Percentiles rank a stretch among this genome's conserved stretches.
phyloP scores from a whole-genome alignment of 208 protist species.

The Plasmodiophora brassicae region DNA sequence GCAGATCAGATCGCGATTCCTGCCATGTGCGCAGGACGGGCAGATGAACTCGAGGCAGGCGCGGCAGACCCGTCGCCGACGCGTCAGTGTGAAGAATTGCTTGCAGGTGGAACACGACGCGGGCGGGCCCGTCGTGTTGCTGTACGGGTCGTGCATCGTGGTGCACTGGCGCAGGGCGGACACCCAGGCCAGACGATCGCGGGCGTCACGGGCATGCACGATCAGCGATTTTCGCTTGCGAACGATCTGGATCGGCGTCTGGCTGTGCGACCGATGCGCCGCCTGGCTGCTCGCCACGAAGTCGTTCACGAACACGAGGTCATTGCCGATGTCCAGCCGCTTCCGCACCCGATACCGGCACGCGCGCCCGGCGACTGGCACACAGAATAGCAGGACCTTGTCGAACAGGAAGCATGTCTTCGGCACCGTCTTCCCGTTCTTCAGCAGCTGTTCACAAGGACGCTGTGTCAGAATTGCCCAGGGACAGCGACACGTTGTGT shows the following conservation, averaged over 20 bases:
- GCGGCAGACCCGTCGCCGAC: neutral
- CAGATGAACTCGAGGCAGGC: conserved; percentile 2
- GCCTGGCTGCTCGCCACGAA: neutral
- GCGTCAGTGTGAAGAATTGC: neutral
- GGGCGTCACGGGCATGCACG: neutral
- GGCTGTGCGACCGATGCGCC: neutral
- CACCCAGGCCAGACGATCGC: neutral
- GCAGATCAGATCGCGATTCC: too few species aligned
- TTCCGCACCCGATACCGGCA: neutral
- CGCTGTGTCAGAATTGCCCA: too few species aligned
- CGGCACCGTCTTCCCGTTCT: neutral
- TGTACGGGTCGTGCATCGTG: neutral
- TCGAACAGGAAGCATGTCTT: neutral
- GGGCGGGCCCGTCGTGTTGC: too few species aligned
- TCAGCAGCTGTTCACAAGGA: neutral
- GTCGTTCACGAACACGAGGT: conserved; percentile 8
- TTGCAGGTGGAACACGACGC: neutral
- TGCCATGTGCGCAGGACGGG: neutral
- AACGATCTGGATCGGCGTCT: neutral
- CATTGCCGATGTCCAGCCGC: neutral
- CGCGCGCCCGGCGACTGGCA: neutral
- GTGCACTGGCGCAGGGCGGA: neutral
- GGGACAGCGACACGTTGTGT: neutral
- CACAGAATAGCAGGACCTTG: neutral
- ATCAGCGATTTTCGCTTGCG: neutral